phyloP scores from a whole-genome alignment of 345 rosid species.

The Eucalyptus microcorys region DNA sequence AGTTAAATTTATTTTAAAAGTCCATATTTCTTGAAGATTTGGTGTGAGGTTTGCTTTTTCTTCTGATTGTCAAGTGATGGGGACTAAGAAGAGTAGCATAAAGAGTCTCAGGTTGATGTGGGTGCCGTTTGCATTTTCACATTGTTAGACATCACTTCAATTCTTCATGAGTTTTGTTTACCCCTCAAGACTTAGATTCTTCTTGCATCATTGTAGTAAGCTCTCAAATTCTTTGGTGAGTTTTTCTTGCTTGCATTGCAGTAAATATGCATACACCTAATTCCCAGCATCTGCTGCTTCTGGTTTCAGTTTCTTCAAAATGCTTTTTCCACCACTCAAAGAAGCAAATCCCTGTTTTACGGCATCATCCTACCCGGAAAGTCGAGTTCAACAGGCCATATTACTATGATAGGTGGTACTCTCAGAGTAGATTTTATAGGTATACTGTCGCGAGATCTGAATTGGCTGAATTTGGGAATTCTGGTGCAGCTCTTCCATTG shows the following conservation, averaged over 20 bases:
- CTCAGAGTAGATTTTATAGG: constrained; percentile 11
- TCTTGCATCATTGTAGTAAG: not conserved
- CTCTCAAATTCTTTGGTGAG: not conserved
- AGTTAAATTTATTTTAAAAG: not conserved
- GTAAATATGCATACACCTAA: not conserved
- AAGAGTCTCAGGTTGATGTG: not conserved
- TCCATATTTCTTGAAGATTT: not conserved
- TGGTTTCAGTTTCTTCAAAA: constrained; percentile 19
- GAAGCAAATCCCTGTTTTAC: constrained; percentile 5
- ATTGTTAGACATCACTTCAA: not conserved
- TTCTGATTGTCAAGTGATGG: not conserved
- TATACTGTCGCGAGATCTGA: constrained; percentile 34
- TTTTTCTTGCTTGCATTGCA: not conserved
- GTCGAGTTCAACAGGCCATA: constrained; percentile 2
- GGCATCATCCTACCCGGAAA: constrained; percentile 6
- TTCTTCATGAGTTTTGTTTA: not conserved
- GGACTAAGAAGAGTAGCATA: not conserved
- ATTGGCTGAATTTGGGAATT: constrained; percentile 44
- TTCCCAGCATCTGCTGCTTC: not conserved
- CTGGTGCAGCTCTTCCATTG: constrained; percentile 26
- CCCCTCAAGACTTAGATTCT: not conserved
- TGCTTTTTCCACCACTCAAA: constrained; percentile 5
- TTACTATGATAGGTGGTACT: constrained; percentile 11
- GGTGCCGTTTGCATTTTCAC: not conserved
- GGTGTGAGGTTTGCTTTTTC: not conserved